Percentiles rank a stretch among this genome's conserved stretches.
Conservation (phyloP, 768 basidiomycete genomes). For the Boletales sp. region DNA sequence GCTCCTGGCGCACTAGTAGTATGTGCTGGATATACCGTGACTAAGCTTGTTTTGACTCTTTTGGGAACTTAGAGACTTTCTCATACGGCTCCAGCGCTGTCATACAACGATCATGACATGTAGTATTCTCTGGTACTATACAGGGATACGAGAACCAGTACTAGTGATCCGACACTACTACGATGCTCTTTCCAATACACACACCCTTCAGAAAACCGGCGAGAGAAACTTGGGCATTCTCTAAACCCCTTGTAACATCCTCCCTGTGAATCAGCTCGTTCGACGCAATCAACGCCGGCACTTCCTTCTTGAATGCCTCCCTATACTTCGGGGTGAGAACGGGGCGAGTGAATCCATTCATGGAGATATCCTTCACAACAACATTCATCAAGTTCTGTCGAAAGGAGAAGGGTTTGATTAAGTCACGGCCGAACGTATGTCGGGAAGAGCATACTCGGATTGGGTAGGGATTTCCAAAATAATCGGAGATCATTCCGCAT, state of each 20-base stretch:
- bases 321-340: conserved; percentile 31
- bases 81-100: too few relatives aligned
- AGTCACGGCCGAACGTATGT: neutral
- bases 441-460: neutral
- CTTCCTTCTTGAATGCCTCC: conserved; percentile 38
- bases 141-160: neutral
- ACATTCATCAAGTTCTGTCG: conserved; percentile 2
- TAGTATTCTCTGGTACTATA: too few relatives aligned
- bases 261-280: conserved; percentile 49
- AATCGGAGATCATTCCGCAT: conserved; percentile 22
- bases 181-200: conserved; percentile 6
- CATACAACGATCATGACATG: too few relatives aligned
- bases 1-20: too few relatives aligned
- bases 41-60: too few relatives aligned
- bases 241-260: conserved; percentile 43
- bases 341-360: conserved; percentile 44
- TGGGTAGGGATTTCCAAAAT: neutral
- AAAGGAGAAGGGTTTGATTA: too few relatives aligned
- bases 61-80: too few relatives aligned
- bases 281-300: conserved; percentile 39
- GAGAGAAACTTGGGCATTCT: conserved; percentile 19
- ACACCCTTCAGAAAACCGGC: conserved; percentile 1
- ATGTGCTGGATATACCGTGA: too few relatives aligned
- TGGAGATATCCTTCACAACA: conserved; percentile 38
- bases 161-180: conserved; percentile 6